Evolutionary conservation across 345 rosid genomes (phyloP).

Genomic region (Kernera saxatilis): DNA sequence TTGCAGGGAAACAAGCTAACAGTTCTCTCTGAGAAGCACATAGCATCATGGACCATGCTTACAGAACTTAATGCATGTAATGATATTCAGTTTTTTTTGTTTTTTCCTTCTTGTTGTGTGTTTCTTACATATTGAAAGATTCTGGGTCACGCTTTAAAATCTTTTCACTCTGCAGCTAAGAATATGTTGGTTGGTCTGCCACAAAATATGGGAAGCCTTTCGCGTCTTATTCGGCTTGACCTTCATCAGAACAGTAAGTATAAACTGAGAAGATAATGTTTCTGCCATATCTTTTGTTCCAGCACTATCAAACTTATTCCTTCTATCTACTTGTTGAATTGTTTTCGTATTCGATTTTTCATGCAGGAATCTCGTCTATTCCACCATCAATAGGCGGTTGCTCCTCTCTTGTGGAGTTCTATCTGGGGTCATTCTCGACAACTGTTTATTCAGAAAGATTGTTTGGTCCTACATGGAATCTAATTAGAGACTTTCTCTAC

Average conservation of each 20-base stretch:
- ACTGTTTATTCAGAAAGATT: constrained; percentile 6
- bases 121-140: not conserved
- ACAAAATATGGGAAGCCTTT: constrained; percentile 66
- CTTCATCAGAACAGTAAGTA: constrained; percentile 90
- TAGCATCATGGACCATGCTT: constrained; percentile 72
- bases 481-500: constrained; percentile 2
- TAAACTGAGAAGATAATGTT: not conserved
- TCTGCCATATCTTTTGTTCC: not conserved
- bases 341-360: not conserved
- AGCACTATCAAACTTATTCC: not conserved
- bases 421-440: constrained; percentile 64
- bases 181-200: constrained; percentile 68
- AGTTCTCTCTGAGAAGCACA: constrained; percentile 44
- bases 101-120: no score
- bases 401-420: constrained; percentile 73
- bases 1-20: constrained; percentile 83
- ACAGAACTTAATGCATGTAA: constrained; percentile 86
- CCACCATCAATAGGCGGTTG: constrained; percentile 75
- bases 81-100: constrained; percentile 1
- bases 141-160: not conserved
- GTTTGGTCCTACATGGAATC: not conserved
- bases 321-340: not conserved
- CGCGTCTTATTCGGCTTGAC: constrained; percentile 81
- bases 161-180: constrained; percentile 49
- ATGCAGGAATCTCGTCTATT: constrained; percentile 58